Evolutionary conservation across 306 rosid genomes (phyloP).

Genomic region (Sicyos baderoa): DNA sequence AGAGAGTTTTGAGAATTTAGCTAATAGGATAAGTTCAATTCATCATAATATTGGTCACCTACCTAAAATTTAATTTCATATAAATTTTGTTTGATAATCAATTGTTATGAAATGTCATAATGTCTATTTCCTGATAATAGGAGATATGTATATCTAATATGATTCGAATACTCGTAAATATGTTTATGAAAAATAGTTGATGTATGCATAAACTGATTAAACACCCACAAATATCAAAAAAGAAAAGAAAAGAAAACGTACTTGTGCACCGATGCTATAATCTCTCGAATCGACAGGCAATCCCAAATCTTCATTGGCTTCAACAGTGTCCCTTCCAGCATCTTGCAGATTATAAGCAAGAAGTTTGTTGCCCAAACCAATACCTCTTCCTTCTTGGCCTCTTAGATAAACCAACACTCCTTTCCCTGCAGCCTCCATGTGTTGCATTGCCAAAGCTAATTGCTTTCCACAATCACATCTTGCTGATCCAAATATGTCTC

Average conservation of each 20-base stretch:
- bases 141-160: no score
- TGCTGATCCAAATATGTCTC: conserved; percentile 96
- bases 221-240: no score
- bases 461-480: conserved; percentile 95
- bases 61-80: no score
- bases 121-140: no score
- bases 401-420: conserved; percentile 88
- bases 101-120: no score
- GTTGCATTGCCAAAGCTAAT: conserved; percentile 82
- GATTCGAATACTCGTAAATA: no score
- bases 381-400: conserved; percentile 91
- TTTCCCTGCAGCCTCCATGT: conserved; percentile 82
- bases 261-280: conserved; percentile 81
- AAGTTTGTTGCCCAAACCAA: conserved; percentile 95
- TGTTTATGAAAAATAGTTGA: no score
- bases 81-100: no score
- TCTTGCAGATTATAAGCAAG: conserved; percentile 88
- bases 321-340: conserved; percentile 74
- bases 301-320: conserved; percentile 92
- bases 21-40: no score
- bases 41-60: no score
- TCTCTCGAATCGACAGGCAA: conserved; percentile 93
- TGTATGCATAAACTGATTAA: no score
- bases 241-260: neutral
- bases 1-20: no score